Conservation (phyloP, 768 basidiomycete genomes). For the Suillus ampliporus region DNA sequence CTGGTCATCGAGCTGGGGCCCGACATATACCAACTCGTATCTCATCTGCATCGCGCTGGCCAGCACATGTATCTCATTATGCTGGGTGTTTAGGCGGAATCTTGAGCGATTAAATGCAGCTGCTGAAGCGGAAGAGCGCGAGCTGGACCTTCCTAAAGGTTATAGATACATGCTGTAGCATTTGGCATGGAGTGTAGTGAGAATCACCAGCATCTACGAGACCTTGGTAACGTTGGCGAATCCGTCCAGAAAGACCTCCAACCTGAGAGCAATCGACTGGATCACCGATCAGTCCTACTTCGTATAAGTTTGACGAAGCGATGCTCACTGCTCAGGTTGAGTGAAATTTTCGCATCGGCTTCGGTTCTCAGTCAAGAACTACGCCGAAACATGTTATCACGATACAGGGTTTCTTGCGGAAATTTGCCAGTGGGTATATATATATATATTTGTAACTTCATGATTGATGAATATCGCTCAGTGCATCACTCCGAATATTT, state of each 20-base stretch:
- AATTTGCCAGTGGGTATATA: too few species aligned
- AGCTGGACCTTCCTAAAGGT: slow-evolving; percentile 38
- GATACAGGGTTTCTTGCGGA: too few species aligned
- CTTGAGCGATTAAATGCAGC: slow-evolving; percentile 45
- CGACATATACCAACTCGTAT: slow-evolving; percentile 68
- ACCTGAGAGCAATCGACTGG: too few species aligned
- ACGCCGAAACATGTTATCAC: too few species aligned
- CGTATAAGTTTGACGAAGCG: too few species aligned
- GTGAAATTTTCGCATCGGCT: too few species aligned
- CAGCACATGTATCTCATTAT: slow-evolving; percentile 52
- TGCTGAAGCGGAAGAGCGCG: slow-evolving; percentile 43
- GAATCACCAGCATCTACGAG: not conserved
- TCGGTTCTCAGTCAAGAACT: too few species aligned
- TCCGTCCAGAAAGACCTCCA: not conserved
- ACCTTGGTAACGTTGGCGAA: not conserved
- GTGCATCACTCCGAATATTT: too few species aligned
- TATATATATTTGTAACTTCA: too few species aligned
- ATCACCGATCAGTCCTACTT: too few species aligned
- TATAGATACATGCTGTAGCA: slow-evolving; percentile 50
- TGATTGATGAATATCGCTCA: too few species aligned
- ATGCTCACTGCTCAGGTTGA: too few species aligned
- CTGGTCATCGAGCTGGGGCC: slow-evolving; percentile 71
- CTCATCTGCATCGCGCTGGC: slow-evolving; percentile 68
- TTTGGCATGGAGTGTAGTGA: not conserved
- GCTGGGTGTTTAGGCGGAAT: slow-evolving; percentile 48